Evolutionary conservation across 495 filamentous ascomycete species (phyloP).

Genomic region (Ramalina intermedia): DNA sequence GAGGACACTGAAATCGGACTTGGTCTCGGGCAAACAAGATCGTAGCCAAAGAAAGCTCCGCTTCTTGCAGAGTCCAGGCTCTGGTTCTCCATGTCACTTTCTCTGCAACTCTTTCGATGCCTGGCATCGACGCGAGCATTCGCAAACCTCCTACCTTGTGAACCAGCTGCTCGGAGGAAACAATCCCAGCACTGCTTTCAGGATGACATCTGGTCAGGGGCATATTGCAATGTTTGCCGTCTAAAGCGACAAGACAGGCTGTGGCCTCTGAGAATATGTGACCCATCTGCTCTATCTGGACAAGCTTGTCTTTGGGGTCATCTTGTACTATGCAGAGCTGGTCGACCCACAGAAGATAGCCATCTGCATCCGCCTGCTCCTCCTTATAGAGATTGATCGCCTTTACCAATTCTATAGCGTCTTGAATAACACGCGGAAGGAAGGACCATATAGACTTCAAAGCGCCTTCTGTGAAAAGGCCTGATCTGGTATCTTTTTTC

Average conservation of each 20-base stretch:
- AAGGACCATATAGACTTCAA: constrained; percentile 7
- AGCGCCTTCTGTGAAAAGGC: constrained; percentile 5
- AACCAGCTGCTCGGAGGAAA: neutral
- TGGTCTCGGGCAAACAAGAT: constrained; percentile 2
- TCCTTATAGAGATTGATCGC: constrained; percentile 3
- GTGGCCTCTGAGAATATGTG: constrained; percentile 13
- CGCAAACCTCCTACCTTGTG: constrained; percentile 1
- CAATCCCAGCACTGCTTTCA: neutral
- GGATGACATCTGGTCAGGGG: neutral
- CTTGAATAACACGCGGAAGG: constrained; percentile 16
- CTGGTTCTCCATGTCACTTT: neutral
- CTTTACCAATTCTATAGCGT: constrained; percentile 13
- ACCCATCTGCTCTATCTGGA: constrained; percentile 15
- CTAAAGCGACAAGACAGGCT: constrained; percentile 16
- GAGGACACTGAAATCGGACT: neutral
- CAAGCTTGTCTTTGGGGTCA: constrained; percentile 14
- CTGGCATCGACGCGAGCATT: neutral
- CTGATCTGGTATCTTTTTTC: constrained; percentile 8
- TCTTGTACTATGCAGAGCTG: constrained; percentile 25
- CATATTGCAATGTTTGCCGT: neutral
- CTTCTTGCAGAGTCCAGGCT: constrained; percentile 5
- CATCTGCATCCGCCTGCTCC: neutral
- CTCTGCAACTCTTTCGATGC: neutral
- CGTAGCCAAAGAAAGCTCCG: neutral
- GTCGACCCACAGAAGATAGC: constrained; percentile 19